phyloP scores from a whole-genome alignment of 164 flowering plant genomes.

The Macadamia integrifolia region DNA sequence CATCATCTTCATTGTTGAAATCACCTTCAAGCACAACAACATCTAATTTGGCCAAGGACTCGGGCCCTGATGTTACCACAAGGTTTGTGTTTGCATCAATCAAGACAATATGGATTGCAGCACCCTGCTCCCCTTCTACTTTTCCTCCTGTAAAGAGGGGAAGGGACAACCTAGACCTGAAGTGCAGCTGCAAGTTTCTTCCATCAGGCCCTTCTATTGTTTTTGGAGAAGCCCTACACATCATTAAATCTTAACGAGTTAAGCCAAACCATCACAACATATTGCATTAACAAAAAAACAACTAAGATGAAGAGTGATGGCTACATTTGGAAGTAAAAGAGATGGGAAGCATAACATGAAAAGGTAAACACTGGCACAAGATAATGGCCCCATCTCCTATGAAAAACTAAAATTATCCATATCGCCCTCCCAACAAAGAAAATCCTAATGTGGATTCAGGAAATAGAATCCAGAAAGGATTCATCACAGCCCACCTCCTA shows the following conservation, averaged over 20 bases:
- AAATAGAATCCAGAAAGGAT: no score
- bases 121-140: conserved; percentile 96
- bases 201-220: conserved; percentile 83
- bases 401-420: no score
- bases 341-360: background rate
- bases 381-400: no score
- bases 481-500: no score
- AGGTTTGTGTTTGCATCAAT: conserved; percentile 64
- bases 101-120: conserved; percentile 75
- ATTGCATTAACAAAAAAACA: no score
- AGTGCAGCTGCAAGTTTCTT: conserved; percentile 75
- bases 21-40: conserved; percentile 79
- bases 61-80: conserved; percentile 72
- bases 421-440: no score
- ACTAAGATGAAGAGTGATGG: background rate
- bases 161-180: conserved; percentile 71
- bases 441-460: no score
- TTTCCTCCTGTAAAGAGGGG: conserved; percentile 92
- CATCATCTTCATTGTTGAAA: conserved; percentile 71
- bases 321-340: background rate
- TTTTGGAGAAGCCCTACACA: conserved; percentile 74
- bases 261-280: background rate
- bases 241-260: background rate
- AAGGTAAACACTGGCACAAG: no score
- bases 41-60: conserved; percentile 70